Percentiles rank a stretch among this genome's conserved stretches.
These are phyloP conservation scores for Peronospora farinosa DNA, from an alignment of 352 stramenopile species.

Conservation along the genomic window DNA sequence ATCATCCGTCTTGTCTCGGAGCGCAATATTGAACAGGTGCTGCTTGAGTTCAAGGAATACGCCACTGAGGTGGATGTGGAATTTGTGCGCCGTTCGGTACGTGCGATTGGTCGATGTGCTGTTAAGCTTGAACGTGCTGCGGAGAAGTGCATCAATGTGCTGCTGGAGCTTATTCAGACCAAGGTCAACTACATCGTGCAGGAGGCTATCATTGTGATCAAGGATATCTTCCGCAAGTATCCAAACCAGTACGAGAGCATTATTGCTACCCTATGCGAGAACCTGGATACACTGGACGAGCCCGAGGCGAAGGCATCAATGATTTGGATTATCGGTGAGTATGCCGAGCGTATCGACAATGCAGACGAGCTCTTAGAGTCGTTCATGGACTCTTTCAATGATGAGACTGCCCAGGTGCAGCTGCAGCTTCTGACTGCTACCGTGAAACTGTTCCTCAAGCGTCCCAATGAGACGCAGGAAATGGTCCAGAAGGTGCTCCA, in stretches of 20 bases:
- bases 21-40: slow-evolving; percentile 97
- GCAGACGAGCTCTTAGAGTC: slow-evolving; percentile 97
- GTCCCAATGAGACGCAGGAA: slow-evolving; percentile 87
- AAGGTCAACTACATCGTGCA: slow-evolving; percentile 99
- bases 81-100: slow-evolving; percentile 96
- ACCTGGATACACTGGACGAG: slow-evolving; percentile 98
- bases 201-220: slow-evolving; percentile 99
- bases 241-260: slow-evolving; percentile 99
- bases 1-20: slow-evolving; percentile 98
- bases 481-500: slow-evolving; percentile 98
- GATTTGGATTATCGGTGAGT: slow-evolving; percentile 99
- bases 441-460: slow-evolving; percentile 99
- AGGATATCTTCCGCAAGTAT: slow-evolving; percentile 99
- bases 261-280: slow-evolving; percentile 98
- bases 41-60: slow-evolving; percentile 99
- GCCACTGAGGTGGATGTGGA: slow-evolving; percentile 98
- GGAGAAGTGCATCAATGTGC: slow-evolving; percentile 97
- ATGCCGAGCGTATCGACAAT: slow-evolving; percentile 99
- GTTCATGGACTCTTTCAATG: slow-evolving; percentile 98
- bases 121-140: slow-evolving; percentile 97
- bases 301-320: slow-evolving; percentile 98
- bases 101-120: slow-evolving; percentile 95
- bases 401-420: slow-evolving; percentile 95
- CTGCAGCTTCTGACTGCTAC: slow-evolving; percentile 97
- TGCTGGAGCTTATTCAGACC: slow-evolving; percentile 98